These are phyloP conservation scores for Pestalotiopsis sp. DNA, from an alignment of 2,329 filamentous ascomycete genomes.

Conservation along the genomic window DNA sequence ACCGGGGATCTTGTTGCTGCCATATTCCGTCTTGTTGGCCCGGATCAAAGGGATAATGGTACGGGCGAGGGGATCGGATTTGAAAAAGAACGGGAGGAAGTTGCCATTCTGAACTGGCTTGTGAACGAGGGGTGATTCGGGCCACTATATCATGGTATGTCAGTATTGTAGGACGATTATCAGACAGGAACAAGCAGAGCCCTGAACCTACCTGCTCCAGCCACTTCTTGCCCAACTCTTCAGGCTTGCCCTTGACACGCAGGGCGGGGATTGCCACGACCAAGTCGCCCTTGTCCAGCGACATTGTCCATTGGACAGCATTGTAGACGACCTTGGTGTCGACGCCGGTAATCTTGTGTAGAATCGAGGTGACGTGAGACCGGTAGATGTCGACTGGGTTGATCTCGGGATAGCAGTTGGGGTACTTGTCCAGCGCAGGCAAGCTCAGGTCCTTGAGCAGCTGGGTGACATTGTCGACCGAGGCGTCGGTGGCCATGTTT, in stretches of 20 bases:
- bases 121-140: slow-evolving; percentile 72
- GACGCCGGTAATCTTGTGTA: slow-evolving; percentile 71
- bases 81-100: slow-evolving; percentile 82
- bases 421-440: slow-evolving; percentile 42
- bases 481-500: slow-evolving; percentile 23
- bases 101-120: slow-evolving; percentile 68
- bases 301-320: slow-evolving; percentile 76
- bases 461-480: slow-evolving; percentile 24
- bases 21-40: slow-evolving; percentile 62
- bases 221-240: slow-evolving; percentile 65
- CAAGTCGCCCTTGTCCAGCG: slow-evolving; percentile 82
- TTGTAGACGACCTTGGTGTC: slow-evolving; percentile 73
- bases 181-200: not conserved
- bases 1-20: slow-evolving; percentile 64
- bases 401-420: slow-evolving; percentile 64
- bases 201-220: slow-evolving; percentile 52
- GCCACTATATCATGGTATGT: slow-evolving; percentile 54
- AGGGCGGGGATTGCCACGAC: slow-evolving; percentile 79
- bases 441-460: slow-evolving; percentile 25
- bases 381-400: slow-evolving; percentile 84
- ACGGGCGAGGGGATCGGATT: slow-evolving; percentile 64
- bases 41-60: slow-evolving; percentile 73
- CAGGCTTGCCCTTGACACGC: slow-evolving; percentile 73
- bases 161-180: not conserved
- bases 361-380: slow-evolving; percentile 70